A percentile compares a stretch with the other conserved stretches of the same genome.
Conservation (phyloP, 306 rosid genomes). For the Phaseolus lunatus region DNA sequence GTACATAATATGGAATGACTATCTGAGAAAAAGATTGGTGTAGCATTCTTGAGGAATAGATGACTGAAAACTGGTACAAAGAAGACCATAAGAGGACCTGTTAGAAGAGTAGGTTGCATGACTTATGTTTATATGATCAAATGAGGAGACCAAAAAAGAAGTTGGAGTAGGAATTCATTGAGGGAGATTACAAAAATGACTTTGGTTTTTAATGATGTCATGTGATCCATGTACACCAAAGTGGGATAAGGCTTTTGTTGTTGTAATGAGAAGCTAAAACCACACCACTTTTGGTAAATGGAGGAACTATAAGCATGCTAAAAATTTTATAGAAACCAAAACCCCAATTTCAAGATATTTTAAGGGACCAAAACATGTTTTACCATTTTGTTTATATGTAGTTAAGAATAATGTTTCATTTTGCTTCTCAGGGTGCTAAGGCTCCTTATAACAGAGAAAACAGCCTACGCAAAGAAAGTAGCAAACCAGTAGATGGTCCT, state of each 20-base stretch:
- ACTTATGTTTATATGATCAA: not conserved
- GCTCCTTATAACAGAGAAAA: slow-evolving; percentile 71
- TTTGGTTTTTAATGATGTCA: not conserved
- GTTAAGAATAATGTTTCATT: slow-evolving; percentile 31
- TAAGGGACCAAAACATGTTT: not conserved
- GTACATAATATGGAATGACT: not conserved
- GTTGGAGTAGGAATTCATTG: not conserved
- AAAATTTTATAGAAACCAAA: not conserved
- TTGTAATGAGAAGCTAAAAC: too few relatives aligned
- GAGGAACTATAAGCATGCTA: not conserved
- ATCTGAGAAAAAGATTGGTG: not conserved
- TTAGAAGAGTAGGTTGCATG: not conserved
- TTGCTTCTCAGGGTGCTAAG: slow-evolving; percentile 80
- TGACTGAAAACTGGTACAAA: not conserved
- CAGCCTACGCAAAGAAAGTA: slow-evolving; percentile 82
- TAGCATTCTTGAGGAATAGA: not conserved
- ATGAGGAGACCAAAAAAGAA: not conserved
- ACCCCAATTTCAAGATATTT: not conserved
- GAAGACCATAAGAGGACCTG: not conserved
- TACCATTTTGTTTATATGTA: not conserved
- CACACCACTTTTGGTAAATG: not conserved
- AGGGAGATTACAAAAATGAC: too few relatives aligned
- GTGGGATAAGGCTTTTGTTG: too few relatives aligned
- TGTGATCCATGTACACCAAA: too few relatives aligned
- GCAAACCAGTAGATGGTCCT: slow-evolving; percentile 26